Conservation (phyloP, 2,329 filamentous ascomycete genomes). For the Colletotrichum trifolii region DNA sequence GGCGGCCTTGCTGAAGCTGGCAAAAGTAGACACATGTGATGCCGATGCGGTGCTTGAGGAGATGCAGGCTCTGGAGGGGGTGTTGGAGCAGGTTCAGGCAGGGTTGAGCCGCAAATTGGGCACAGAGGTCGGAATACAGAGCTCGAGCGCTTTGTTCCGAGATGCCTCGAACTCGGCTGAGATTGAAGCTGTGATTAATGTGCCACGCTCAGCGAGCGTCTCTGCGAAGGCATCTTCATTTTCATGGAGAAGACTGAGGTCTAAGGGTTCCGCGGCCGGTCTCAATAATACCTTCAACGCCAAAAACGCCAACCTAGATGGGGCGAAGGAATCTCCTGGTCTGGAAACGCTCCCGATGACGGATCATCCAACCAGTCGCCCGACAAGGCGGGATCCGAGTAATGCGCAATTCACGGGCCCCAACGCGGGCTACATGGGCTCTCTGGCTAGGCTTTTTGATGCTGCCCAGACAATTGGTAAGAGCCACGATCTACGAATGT, state of each 20-base stretch:
- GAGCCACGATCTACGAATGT: conserved; percentile 43
- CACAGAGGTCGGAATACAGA: conserved; percentile 89
- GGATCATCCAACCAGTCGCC: conserved; percentile 69
- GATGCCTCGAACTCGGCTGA: conserved; percentile 67
- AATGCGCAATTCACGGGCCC: conserved; percentile 82
- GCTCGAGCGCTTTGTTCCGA: conserved; percentile 79
- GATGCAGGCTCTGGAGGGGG: conserved; percentile 87
- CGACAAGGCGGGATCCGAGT: conserved; percentile 76
- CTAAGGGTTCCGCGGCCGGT: conserved; percentile 83
- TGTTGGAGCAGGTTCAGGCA: conserved; percentile 87
- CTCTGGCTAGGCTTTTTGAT: conserved; percentile 90
- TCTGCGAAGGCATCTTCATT: conserved; percentile 83
- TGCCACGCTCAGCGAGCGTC: conserved; percentile 69
- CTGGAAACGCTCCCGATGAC: conserved; percentile 85
- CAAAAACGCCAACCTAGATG: conserved; percentile 47
- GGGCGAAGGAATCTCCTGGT: conserved; percentile 67
- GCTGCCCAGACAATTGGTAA: conserved; percentile 92
- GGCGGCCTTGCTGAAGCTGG: conserved; percentile 85
- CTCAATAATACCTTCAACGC: conserved; percentile 60
- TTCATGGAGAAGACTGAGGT: conserved; percentile 89
- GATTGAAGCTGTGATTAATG: conserved; percentile 50
- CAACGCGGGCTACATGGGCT: conserved; percentile 90
- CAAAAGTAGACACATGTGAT: conserved; percentile 86
- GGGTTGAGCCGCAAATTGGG: conserved; percentile 85
- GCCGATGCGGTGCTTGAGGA: conserved; percentile 93